Base-by-base conservation (phyloP, 2,329 filamentous ascomycete genomes). In the Hirsutella thompsonii region DNA sequence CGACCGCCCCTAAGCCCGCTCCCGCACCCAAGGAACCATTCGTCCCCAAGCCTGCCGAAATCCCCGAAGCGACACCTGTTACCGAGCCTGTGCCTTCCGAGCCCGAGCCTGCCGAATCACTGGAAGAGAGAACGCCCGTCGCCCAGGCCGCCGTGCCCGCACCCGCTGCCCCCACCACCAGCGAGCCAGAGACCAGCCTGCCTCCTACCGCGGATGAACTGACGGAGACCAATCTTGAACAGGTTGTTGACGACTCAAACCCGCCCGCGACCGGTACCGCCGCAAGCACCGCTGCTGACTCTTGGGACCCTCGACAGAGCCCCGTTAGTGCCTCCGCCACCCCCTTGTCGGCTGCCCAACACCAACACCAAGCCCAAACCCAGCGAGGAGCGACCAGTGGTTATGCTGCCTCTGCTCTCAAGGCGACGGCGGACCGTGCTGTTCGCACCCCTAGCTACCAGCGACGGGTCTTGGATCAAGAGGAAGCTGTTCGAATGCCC, bases 401-500 rank as follows among this genome's bases (percentile, higher is more conserved):
- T 41, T 93, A 77, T 59, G 85, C 83, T 38, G 74, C 85, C n/a
- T 83, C 81, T 38, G 86, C 87, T 20, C 70, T 84, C 53, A 94
- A 94, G 67, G 84, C 84, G 11, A 83, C 81, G 13, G 52, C 75
- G 44, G 66, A 79, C 54, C 60, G 74, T 46, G 67, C 75, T 20
- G 68, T 70, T 45, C 83, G 90, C 46, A 80, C 79, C 41, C 76
- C 86, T 18, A 89, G 81, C 64, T 87, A 83, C 61, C 83, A 93
- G 60, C 80, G 90, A 49, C 83, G 87, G 54, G 74, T 95, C 41
- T 72, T 94, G 55, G 89, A 96, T 53, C 92, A 98, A 59, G 89
- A 94, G 62, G 92, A 98, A 66, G 87, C 92, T 44, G 92, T 98
- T 33, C 88, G 94, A 49, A 95, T 98, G 90, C 92, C 92, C 36